Percentiles rank a stretch among this genome's conserved stretches.
Conservation (phyloP, 495 filamentous ascomycete genomes). For the Annulohypoxylon stygium region DNA sequence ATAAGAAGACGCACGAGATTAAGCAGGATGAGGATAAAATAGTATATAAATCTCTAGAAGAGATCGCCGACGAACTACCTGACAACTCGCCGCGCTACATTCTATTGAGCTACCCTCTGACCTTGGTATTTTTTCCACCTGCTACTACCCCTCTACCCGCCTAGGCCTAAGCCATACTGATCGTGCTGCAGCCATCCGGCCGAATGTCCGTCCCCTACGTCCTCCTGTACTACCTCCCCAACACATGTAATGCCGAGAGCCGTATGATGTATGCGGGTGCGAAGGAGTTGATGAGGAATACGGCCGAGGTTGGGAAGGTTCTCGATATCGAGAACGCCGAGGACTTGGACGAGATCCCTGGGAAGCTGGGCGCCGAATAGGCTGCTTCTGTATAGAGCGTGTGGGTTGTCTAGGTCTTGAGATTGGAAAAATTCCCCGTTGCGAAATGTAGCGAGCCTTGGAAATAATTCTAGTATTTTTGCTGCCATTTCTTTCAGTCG, state of each 20-base stretch:
- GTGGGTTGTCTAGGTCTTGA: not conserved
- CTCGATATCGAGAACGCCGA: constrained; percentile 83
- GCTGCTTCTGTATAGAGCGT: not conserved
- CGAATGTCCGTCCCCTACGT: constrained; percentile 79
- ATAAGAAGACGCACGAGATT: constrained; percentile 89
- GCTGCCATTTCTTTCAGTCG: constrained; percentile 40
- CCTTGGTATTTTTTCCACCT: constrained; percentile 70
- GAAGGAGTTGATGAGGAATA: constrained; percentile 93
- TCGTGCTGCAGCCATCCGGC: constrained; percentile 56
- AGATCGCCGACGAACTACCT: constrained; percentile 89
- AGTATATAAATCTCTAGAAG: constrained; percentile 82
- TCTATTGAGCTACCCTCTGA: constrained; percentile 89
- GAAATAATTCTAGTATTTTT: constrained; percentile 23
- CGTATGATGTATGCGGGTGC: constrained; percentile 96
- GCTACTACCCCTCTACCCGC: not conserved
- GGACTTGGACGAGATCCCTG: constrained; percentile 80
- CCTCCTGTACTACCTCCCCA: constrained; percentile 91
- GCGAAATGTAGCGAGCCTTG: constrained; percentile 23
- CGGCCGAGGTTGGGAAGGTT: constrained; percentile 83
- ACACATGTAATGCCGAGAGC: constrained; percentile 83
- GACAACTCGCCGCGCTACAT: constrained; percentile 91
- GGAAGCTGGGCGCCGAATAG: constrained; percentile 68
- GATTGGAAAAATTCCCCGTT: not conserved
- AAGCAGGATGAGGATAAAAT: constrained; percentile 76
- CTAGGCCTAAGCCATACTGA: constrained; percentile 9